Evolutionary conservation across 2,329 filamentous ascomycete species (phyloP).

Genomic region (Leptodontidium sp.): DNA sequence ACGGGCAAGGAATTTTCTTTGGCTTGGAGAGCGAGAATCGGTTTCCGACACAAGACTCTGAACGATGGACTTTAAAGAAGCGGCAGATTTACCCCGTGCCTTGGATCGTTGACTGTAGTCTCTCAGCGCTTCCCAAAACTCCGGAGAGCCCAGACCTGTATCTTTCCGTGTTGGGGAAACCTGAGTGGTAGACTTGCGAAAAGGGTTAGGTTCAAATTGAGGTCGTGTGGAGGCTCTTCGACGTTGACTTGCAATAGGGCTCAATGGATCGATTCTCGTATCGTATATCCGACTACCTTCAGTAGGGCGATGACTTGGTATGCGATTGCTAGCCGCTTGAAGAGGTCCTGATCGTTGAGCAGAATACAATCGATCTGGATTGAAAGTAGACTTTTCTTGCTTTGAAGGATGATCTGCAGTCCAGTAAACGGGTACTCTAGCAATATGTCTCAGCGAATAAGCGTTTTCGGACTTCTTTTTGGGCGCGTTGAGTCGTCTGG

Average conservation of each 20-base stretch:
- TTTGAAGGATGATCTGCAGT: slow-evolving; percentile 21
- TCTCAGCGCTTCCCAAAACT: slow-evolving; percentile 27
- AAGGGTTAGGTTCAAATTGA: slow-evolving; percentile 12
- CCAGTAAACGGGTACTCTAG: slow-evolving; percentile 37
- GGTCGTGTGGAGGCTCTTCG: slow-evolving; percentile 9
- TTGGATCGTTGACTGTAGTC: slow-evolving; percentile 20
- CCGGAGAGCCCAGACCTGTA: slow-evolving; percentile 13
- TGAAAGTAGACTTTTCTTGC: slow-evolving; percentile 10
- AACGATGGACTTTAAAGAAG: slow-evolving; percentile 34
- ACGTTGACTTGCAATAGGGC: slow-evolving; percentile 16
- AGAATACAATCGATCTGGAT: slow-evolving; percentile 20
- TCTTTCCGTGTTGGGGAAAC: slow-evolving; percentile 17
- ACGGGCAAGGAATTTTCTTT: slow-evolving; percentile 52
- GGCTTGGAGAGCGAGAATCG: slow-evolving; percentile 55
- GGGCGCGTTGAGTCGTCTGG: slow-evolving; percentile 20
- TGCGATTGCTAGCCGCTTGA: slow-evolving; percentile 29
- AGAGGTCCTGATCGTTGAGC: slow-evolving; percentile 28
- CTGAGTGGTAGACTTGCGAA: slow-evolving; percentile 4
- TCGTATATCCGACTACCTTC: slow-evolving; percentile 31
- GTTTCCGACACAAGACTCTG: slow-evolving; percentile 34
- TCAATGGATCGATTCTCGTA: slow-evolving; percentile 35
- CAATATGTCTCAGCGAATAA: slow-evolving; percentile 39
- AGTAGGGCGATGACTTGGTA: neutral
- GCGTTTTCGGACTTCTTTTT: slow-evolving; percentile 22
- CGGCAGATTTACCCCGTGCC: slow-evolving; percentile 8